Conservation (phyloP, 2,329 filamentous ascomycete genomes). For the Diaporthe australafricana region DNA sequence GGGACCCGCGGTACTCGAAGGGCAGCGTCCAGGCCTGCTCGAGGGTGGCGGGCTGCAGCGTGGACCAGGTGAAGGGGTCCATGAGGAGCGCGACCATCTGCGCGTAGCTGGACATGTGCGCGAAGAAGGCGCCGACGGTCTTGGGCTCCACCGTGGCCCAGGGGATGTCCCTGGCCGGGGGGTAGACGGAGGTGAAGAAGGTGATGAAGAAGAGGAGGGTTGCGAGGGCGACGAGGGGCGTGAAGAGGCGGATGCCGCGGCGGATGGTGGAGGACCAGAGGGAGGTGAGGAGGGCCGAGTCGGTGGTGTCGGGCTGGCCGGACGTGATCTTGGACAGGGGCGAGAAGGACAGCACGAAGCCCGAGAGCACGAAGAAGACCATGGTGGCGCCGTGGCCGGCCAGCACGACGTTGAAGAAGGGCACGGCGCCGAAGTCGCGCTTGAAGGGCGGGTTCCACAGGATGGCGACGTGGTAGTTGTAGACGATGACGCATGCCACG, state of each 20-base stretch:
- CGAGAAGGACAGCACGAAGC: constrained; percentile 50
- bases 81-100: constrained; percentile 7
- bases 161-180: neutral
- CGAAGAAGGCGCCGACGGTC: constrained; percentile 4
- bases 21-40: constrained; percentile 50
- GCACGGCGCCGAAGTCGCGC: constrained; percentile 36
- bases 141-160: constrained; percentile 9
- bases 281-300: constrained; percentile 10
- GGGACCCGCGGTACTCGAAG: constrained; percentile 45
- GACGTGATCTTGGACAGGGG: constrained; percentile 32
- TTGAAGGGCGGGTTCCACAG: constrained; percentile 36
- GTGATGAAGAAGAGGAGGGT: constrained; percentile 18
- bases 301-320: neutral
- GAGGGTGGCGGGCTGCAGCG: neutral
- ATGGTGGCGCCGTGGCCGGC: constrained; percentile 43
- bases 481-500: constrained; percentile 41
- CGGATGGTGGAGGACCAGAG: constrained; percentile 44
- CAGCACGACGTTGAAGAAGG: constrained; percentile 43
- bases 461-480: constrained; percentile 38
- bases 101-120: neutral
- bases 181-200: constrained; percentile 6
- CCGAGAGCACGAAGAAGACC: constrained; percentile 51
- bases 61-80: constrained; percentile 15
- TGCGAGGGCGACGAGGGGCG: constrained; percentile 25
- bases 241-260: constrained; percentile 35